A percentile compares a stretch with the other conserved stretches of the same genome.
phyloP scores from a whole-genome alignment of 371 early-diverging fungal genomes.

The Mucor plumbeus region DNA sequence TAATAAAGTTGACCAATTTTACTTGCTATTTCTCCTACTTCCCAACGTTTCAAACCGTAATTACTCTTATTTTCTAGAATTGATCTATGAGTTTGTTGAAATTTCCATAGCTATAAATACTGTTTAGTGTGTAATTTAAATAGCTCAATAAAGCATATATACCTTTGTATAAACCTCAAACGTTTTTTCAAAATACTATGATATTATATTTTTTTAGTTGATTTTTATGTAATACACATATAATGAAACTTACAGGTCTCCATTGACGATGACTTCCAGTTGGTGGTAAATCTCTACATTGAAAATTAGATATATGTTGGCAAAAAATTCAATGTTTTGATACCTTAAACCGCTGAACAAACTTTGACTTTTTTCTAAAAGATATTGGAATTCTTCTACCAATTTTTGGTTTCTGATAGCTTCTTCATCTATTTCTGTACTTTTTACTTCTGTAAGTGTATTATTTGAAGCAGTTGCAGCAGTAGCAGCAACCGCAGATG shows the following conservation, averaged over 20 bases:
- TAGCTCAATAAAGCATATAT: neutral
- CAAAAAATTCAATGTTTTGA: neutral
- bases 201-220: neutral
- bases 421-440: conserved; percentile 36
- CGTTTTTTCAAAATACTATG: conserved; percentile 90
- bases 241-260: conserved; percentile 56
- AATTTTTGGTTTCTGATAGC: conserved; percentile 50
- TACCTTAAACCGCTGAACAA: conserved; percentile 93
- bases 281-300: conserved; percentile 71
- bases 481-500: neutral
- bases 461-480: neutral
- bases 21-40: conserved; percentile 97
- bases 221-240: neutral
- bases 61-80: conserved; percentile 85
- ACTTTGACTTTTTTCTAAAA: conserved; percentile 96
- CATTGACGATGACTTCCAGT: conserved; percentile 79
- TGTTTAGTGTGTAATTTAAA: neutral
- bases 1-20: conserved; percentile 96
- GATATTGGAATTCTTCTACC: conserved; percentile 90
- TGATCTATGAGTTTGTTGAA: conserved; percentile 87
- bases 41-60: conserved; percentile 95
- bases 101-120: conserved; percentile 83
- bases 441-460: neutral
- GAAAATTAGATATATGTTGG: neutral
- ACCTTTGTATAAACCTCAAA: conserved; percentile 96